Evolutionary conservation across 176 grass and related monocot species (phyloP).

Genomic region (Lolium rigidum): DNA sequence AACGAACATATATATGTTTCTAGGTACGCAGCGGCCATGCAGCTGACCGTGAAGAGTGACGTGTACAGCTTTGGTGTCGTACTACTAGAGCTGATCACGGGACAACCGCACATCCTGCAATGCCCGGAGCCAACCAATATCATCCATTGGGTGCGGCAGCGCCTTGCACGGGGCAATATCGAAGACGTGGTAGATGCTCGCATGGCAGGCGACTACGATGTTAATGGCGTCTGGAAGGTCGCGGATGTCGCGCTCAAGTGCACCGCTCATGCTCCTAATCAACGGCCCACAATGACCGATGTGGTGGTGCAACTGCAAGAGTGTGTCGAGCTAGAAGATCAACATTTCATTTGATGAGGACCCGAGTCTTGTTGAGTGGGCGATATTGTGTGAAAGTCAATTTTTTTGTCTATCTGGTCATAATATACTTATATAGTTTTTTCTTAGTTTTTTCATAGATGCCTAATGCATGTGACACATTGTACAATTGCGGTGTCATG

Average conservation of each 20-base stretch:
- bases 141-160: conserved; percentile 52
- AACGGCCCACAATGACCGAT: conserved; percentile 60
- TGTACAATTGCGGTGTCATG: too few species aligned
- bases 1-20: neutral
- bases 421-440: too few species aligned
- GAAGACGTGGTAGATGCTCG: conserved; percentile 44
- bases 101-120: conserved; percentile 38
- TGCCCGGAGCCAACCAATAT: conserved; percentile 37
- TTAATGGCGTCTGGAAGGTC: conserved; percentile 60
- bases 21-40: conserved; percentile 34
- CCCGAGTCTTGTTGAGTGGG: too few species aligned
- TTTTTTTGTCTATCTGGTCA: too few species aligned
- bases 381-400: too few species aligned
- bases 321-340: conserved; percentile 54
- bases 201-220: conserved; percentile 43
- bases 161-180: conserved; percentile 46
- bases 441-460: too few species aligned
- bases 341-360: conserved; percentile 22
- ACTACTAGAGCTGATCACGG: conserved; percentile 50
- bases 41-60: conserved; percentile 49
- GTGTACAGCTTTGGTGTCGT: conserved; percentile 73
- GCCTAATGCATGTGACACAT: too few species aligned
- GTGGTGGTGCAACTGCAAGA: conserved; percentile 59
- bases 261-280: conserved; percentile 23
- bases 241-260: conserved; percentile 63